Conservation (phyloP, 805 yeast species). For the Yamadazyma akitaensis region DNA sequence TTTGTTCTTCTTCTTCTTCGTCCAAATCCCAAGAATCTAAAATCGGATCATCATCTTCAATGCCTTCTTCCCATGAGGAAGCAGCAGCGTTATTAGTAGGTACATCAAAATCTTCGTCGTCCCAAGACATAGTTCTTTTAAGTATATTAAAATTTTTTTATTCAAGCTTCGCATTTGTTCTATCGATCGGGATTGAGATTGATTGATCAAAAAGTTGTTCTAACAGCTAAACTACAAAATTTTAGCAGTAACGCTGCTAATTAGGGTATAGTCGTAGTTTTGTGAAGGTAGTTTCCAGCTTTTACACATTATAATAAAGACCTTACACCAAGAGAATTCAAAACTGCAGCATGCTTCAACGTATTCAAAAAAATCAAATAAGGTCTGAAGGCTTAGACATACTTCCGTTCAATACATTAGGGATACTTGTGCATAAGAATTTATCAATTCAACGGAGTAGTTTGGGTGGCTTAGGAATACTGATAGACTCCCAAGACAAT, state of each 20-base stretch:
- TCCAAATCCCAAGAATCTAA: conserved; percentile 86
- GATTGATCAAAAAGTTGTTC: too few relatives aligned
- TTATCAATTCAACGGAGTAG: conserved; percentile 18
- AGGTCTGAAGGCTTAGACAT: conserved; percentile 5
- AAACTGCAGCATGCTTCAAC: background rate
- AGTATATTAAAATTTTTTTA: conserved; percentile 1
- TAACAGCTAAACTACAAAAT: too few relatives aligned
- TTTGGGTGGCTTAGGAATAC: conserved; percentile 33
- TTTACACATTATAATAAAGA: too few relatives aligned
- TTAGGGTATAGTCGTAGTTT: too few relatives aligned
- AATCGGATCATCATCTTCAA: conserved; percentile 71
- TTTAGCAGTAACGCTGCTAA: too few relatives aligned
- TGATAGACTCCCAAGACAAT: conserved; percentile 11
- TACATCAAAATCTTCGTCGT: conserved; percentile 88
- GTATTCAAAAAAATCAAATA: background rate
- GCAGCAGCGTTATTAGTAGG: conserved; percentile 49
- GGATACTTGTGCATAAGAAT: conserved; percentile 15
- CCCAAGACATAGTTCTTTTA: conserved; percentile 49
- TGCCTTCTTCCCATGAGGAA: conserved; percentile 82
- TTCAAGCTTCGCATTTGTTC: conserved; percentile 2
- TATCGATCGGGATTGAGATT: too few relatives aligned
- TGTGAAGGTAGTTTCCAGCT: too few relatives aligned
- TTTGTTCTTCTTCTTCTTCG: conserved; percentile 62
- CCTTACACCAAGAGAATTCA: too few relatives aligned
- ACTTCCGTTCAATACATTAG: conserved; percentile 10